Conservation (phyloP, 2,329 filamentous ascomycete species). For the Talaromyces sp. region DNA sequence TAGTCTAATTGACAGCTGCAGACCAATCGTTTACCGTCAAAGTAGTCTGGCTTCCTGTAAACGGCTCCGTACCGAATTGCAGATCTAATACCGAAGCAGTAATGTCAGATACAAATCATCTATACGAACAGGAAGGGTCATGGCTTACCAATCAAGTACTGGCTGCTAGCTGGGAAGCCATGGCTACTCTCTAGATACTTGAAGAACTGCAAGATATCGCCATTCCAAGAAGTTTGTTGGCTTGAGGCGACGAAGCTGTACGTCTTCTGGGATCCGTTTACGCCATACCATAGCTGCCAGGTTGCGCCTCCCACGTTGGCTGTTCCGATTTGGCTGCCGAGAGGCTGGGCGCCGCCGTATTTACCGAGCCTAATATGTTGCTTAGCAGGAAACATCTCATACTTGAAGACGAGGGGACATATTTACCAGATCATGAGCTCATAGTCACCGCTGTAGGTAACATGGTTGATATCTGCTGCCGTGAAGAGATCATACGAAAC, state of each 20-base stretch:
- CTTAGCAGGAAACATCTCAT: neutral
- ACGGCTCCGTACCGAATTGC: slow-evolving; percentile 57
- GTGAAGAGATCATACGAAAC: slow-evolving; percentile 63
- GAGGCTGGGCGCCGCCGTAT: slow-evolving; percentile 54
- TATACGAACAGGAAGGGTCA: slow-evolving; percentile 26
- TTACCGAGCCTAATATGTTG: slow-evolving; percentile 40
- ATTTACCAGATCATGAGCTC: slow-evolving; percentile 62
- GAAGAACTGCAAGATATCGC: slow-evolving; percentile 58
- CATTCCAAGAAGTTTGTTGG: slow-evolving; percentile 51
- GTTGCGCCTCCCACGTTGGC: slow-evolving; percentile 50
- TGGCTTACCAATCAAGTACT: slow-evolving; percentile 51
- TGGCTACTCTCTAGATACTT: slow-evolving; percentile 52
- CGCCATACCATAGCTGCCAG: slow-evolving; percentile 60
- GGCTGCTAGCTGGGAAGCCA: slow-evolving; percentile 45
- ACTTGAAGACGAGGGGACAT: neutral
- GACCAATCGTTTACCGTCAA: slow-evolving; percentile 24
- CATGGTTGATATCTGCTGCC: slow-evolving; percentile 36
- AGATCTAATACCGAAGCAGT: slow-evolving; percentile 19
- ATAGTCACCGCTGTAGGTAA: slow-evolving; percentile 49
- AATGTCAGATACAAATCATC: neutral
- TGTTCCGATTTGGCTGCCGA: slow-evolving; percentile 53
- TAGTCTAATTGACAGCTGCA: slow-evolving; percentile 14
- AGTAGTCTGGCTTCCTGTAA: slow-evolving; percentile 51
- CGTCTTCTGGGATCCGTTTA: slow-evolving; percentile 53
- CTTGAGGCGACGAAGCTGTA: slow-evolving; percentile 53